Conservation (phyloP, 2,329 filamentous ascomycete species). For the Penicillium sp. region DNA sequence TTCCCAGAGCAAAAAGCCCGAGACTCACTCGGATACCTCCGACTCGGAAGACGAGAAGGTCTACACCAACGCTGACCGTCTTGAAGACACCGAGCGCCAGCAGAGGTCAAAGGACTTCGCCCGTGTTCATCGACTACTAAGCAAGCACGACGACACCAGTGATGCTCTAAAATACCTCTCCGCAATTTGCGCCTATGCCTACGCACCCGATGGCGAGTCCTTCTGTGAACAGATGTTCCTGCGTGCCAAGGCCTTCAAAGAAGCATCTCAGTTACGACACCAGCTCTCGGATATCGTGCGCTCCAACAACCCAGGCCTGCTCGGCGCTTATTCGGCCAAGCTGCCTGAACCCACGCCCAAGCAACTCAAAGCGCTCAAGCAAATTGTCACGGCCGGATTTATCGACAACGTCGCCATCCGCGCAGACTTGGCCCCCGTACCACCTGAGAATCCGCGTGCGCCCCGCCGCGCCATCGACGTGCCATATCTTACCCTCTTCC, state of each 20-base stretch:
- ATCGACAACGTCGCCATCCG: constrained; percentile 93
- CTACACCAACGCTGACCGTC: constrained; percentile 66
- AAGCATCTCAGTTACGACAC: constrained; percentile 78
- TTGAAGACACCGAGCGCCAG: constrained; percentile 71
- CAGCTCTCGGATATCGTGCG: constrained; percentile 83
- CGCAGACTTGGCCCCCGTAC: constrained; percentile 77
- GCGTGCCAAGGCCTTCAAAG: constrained; percentile 81
- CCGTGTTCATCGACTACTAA: constrained; percentile 75
- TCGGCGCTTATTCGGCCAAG: constrained; percentile 48
- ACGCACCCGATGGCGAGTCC: constrained; percentile 64
- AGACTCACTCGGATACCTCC: constrained; percentile 43
- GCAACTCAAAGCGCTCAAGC: constrained; percentile 78
- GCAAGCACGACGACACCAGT: constrained; percentile 76
- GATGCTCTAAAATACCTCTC: constrained; percentile 91
- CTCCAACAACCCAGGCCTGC: constrained; percentile 64
- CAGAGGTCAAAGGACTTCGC: constrained; percentile 68
- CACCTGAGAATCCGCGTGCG: constrained; percentile 67
- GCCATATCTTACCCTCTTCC: constrained; percentile 83
- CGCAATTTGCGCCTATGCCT: constrained; percentile 83
- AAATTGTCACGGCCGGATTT: constrained; percentile 90
- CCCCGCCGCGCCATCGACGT: constrained; percentile 88
- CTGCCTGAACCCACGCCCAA: constrained; percentile 66
- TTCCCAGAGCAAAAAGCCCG: constrained; percentile 23
- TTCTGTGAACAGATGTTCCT: constrained; percentile 88
- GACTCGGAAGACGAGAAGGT: constrained; percentile 51